These are phyloP conservation scores for Cyathus striatus DNA, from an alignment of 768 basidiomycete species.

Conservation along the genomic window DNA sequence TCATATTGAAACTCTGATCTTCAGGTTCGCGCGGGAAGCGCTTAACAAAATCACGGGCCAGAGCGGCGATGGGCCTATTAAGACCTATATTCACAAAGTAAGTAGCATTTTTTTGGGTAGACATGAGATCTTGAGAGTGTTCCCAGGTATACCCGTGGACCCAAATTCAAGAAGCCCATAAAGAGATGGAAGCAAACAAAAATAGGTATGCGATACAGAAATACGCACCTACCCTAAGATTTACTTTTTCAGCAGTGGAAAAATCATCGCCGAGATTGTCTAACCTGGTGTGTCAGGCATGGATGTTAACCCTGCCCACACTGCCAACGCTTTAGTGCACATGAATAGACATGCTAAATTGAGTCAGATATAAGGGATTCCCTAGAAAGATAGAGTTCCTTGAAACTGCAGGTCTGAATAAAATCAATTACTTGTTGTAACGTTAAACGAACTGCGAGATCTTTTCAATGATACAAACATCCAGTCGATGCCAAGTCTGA, in stretches of 20 bases:
- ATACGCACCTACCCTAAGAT: background rate
- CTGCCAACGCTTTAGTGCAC: no score
- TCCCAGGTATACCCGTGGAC: constrained; percentile 74
- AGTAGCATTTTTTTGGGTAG: constrained; percentile 9
- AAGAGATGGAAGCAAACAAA: constrained; percentile 75
- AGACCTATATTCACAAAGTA: constrained; percentile 77
- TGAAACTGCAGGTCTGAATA: no score
- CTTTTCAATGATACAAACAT: no score
- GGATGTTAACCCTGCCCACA: no score
- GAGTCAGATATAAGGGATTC: no score
- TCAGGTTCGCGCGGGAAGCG: constrained; percentile 51
- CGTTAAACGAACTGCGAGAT: no score
- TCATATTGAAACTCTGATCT: constrained; percentile 2
- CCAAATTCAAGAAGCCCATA: constrained; percentile 74
- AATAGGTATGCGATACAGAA: constrained; percentile 29
- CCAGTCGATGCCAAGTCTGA: no score
- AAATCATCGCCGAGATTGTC: constrained; percentile 39
- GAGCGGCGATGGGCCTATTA: constrained; percentile 54
- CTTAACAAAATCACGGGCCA: constrained; percentile 55
- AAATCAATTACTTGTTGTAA: no score
- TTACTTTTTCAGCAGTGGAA: constrained; percentile 29
- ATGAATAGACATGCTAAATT: no score
- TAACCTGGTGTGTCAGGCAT: constrained; percentile 9
- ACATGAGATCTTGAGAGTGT: constrained; percentile 3
- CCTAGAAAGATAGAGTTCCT: no score